Evolutionary conservation across 148 eudicot species (phyloP), one percentile per base, ranked within the genome.

Genomic region (Amaranthus cruentus): DNA sequence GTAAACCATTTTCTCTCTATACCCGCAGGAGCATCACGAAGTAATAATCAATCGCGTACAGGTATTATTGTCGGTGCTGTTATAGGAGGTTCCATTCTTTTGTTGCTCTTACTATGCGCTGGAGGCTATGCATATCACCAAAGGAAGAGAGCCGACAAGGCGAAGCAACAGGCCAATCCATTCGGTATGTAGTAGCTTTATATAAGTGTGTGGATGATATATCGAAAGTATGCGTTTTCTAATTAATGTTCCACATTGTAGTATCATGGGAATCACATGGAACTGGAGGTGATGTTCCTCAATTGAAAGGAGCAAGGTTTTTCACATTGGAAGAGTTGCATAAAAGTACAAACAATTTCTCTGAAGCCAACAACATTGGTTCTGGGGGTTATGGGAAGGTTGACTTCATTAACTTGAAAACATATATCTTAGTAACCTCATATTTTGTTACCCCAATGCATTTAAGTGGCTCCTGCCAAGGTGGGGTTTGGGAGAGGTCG

Each of bases 351-450:
- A 77, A 83, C 57, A 90, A 84, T 74, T 92, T 92, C 72, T 81
- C 93, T 71, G 88, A 84, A 71, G 82, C 74, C 59, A 83, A 87
- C 77, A 70, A 68, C 66, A 81, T 92, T 68, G 97, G 97, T 62
- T 69, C 87, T 47, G 97, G 97, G 51, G 97, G 97, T 55, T 92
- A 88, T 74, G 97, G 97, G 66, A 92, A 87, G 93, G 97, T 92
- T 43, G 55, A 75, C 43, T 43, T 67, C n/a, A 51, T 75, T 12
- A 13, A 18, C 4, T 48, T 28, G 38, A 28, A 28, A 28, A 28
- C 38, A 28, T 28, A 28, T 28, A 28, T 28, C 38, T 28, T 28
- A 28, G 38, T 28, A 28, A 28, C 38, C 38, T 28, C 38, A 28
- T 28, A 28, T 60, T 60, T 18, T 3, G 13, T 59, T 60, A 7